A percentile compares a stretch with the other conserved stretches of the same genome.
phyloP scores from a whole-genome alignment of 208 protist species.

The Trypanosoma theileri region DNA sequence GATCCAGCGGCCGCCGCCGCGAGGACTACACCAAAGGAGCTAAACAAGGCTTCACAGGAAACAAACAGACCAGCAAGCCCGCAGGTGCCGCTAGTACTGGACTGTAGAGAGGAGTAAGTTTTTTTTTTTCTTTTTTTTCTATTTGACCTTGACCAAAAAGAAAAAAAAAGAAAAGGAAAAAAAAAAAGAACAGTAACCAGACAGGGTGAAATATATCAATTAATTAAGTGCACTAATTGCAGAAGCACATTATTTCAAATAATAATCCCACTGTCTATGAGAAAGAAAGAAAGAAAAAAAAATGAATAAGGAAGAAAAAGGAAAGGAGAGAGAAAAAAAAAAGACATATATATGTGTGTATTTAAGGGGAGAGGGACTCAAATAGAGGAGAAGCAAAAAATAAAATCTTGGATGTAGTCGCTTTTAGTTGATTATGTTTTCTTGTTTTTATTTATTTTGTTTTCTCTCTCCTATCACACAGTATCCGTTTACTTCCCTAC shows the following conservation, averaged over 20 bases:
- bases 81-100: slow-evolving; percentile 87
- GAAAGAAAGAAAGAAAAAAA: slow-evolving; percentile 1
- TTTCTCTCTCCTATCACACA: too few species aligned
- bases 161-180: slow-evolving; percentile 14
- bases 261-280: not conserved
- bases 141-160: not conserved
- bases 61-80: slow-evolving; percentile 83
- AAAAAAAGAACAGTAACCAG: slow-evolving; percentile 12
- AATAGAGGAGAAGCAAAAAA: slow-evolving; percentile 5
- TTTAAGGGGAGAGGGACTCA: not conserved
- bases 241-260: not conserved
- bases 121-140: slow-evolving; percentile 3
- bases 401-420: not conserved
- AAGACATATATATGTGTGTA: slow-evolving; percentile 9
- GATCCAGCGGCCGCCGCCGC: slow-evolving; percentile 87
- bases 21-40: slow-evolving; percentile 87
- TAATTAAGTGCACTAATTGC: slow-evolving; percentile 5
- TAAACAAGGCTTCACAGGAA: slow-evolving; percentile 40
- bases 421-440: slow-evolving; percentile 3
- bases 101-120: slow-evolving; percentile 45
- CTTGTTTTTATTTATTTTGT: slow-evolving; percentile 2
- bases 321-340: slow-evolving; percentile 3
- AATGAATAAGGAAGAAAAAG: slow-evolving; percentile 5
- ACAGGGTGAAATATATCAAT: not conserved
- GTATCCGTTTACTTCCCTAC: too few species aligned